Evolutionary conservation across 2,329 filamentous ascomycete species (phyloP), one percentile per base, ranked within the genome.

Genomic region (Geoglossum cookeanum): DNA sequence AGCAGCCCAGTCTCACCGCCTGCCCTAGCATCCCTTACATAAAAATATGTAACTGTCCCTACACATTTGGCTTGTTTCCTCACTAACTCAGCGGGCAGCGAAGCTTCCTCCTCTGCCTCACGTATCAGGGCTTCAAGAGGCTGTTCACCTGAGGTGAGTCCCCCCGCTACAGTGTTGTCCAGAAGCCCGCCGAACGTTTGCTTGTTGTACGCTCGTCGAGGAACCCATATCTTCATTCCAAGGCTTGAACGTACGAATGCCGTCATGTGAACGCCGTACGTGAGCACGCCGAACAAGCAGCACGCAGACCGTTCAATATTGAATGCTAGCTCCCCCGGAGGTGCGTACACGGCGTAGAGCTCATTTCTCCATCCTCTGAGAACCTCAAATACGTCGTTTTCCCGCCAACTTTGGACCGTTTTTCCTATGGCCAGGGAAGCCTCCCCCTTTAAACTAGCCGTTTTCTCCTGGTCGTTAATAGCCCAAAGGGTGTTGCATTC

Each of bases 111-210:
- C 61, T 83, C 83, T 2, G 84, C 84, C 70, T 98, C 92, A 57
- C 91, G 80, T 22, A 96, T 77, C 56, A 95, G 72, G 67, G 85
- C 88, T 66, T 91, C 88, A 54, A 89, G 84, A 0, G 87, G 85
- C 27, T 76, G 76, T 68, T 96, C 90, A 13, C 83, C 85, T 0
- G 87, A 86, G 67, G 84, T 82, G 62, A 97, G 82, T 0, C 88
- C 87, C 2, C 87, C 87, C 0, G 90, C 92, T 5, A 94, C 92
- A 1, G 89, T 89, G 68, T 97, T 98, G 69, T 98, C 92, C 62
- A 98, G 75, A 75, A 96, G 90, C n/a, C 85, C 78, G 0, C 85
- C 84, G 66, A 91, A 98, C 0, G 89, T 96, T 62, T 86, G 80
- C 74, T 97, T 98, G 59, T 74, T 78, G 55, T 74, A 75, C 11